Base-by-base conservation (phyloP, 225 moss, liverwort and hornwort genomes). In the Climacium dendroides region DNA sequence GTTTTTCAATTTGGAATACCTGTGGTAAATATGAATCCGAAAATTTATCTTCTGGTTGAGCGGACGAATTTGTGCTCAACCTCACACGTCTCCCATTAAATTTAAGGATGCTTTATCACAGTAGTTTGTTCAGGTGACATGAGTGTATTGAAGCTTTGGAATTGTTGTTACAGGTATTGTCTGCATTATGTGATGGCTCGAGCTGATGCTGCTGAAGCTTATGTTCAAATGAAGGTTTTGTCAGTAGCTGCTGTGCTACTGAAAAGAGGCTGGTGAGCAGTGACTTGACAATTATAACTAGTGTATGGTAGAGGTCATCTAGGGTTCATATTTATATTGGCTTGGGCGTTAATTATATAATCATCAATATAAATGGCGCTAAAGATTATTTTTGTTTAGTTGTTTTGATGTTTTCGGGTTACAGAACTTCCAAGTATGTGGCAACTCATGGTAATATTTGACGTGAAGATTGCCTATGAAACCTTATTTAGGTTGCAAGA, bases 161-260 rank as follows among this genome's bases (percentile, higher is more conserved):
- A 50, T 43, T 78, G 67, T 80, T 86, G 70, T 85, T 45, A 50
- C 94, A 98, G 98, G 87, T 99, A 99, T 86, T 99, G 99, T 93
- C 93, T 99, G 75, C 99, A 95, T 84, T 99, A 99, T 92, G 99
- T 96, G 62, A 99, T 99, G 92, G 96, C 97, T 85, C 93, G 97
- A 87, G 94, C 97, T n/a, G 97, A 97, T 87, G 95, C 95, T 76
- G 81, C 96, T 62, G 97, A 99, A 83, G 93, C 94, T 53, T 99
- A 96, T 92, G 99, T 99, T 67, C 99, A 99, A 91, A 90, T 95
- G 73, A 99, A 99, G 87, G 99, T 99, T 94, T 93, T 97, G 87
- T 95, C 99, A 65, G 97, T 99, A 67, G 99, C 96, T 88, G 99
- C 99, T 75, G 97, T 97, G 90, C 91, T 99, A 69, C 80, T 99